Evolutionary conservation across 164 flowering plant genomes (phyloP).

Genomic region (Akebia trifoliata): DNA sequence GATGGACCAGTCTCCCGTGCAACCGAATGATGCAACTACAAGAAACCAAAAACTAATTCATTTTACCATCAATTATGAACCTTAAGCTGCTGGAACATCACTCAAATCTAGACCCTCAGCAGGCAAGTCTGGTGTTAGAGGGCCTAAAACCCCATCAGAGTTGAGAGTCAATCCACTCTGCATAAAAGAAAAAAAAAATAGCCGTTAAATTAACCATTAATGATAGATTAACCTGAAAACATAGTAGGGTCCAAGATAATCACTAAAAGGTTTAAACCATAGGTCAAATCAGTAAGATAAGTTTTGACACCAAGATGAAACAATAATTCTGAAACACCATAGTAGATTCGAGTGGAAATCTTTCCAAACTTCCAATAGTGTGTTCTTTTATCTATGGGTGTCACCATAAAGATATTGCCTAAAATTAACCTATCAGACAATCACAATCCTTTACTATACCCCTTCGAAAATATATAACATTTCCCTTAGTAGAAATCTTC

Average conservation of each 20-base stretch:
- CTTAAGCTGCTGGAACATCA: conserved; percentile 54
- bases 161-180: conserved; percentile 84
- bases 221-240: background rate
- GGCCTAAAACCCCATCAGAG: conserved; percentile 82
- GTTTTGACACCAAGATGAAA: too few species aligned
- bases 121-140: conserved; percentile 56
- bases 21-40: background rate
- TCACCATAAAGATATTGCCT: background rate
- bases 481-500: background rate
- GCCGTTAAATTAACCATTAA: background rate
- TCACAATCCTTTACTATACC: background rate
- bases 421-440: background rate
- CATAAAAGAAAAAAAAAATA: conserved; percentile 8
- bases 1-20: too few species aligned
- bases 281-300: too few species aligned
- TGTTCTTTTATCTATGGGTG: too few species aligned
- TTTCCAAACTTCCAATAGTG: too few species aligned
- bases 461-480: background rate
- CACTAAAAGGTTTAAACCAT: too few species aligned
- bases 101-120: conserved; percentile 64
- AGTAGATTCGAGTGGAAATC: too few species aligned
- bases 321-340: too few species aligned
- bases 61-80: conserved; percentile 13
- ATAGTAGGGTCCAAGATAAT: background rate
- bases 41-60: background rate